A percentile compares a stretch with the other conserved stretches of the same genome.
These are phyloP conservation scores for Brassica carinata DNA, from an alignment of 345 rosid species.

Conservation along the genomic window DNA sequence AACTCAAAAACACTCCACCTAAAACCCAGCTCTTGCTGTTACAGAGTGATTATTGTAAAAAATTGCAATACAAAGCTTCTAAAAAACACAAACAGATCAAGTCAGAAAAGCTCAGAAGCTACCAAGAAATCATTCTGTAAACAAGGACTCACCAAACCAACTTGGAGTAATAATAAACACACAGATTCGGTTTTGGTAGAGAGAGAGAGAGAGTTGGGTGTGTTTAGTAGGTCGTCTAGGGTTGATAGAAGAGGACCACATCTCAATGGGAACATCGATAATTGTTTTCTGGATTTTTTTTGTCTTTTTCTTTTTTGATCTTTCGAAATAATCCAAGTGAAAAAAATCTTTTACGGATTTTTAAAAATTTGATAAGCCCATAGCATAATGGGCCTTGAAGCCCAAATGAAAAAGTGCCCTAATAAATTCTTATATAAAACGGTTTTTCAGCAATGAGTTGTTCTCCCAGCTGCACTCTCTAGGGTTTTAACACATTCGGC, in stretches of 20 bases:
- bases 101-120: neutral
- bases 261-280: neutral
- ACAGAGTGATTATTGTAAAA: too few relatives aligned
- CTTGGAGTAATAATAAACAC: neutral
- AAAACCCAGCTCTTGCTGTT: too few relatives aligned
- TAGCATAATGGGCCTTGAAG: neutral
- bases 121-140: neutral
- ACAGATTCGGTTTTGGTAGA: neutral
- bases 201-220: neutral
- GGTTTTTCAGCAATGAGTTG: neutral
- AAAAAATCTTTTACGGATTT: neutral
- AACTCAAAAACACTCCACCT: neutral
- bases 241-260: neutral
- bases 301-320: neutral
- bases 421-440: neutral
- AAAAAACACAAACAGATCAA: neutral
- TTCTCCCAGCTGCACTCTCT: neutral
- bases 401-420: constrained; percentile 6
- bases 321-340: neutral
- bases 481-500: constrained; percentile 22
- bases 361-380: neutral
- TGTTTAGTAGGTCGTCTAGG: constrained; percentile 14
- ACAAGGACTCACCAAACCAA: neutral
- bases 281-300: neutral
- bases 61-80: too few relatives aligned